Conservation (phyloP, 2,329 filamentous ascomycete species). For the Venturiaceae sp. region DNA sequence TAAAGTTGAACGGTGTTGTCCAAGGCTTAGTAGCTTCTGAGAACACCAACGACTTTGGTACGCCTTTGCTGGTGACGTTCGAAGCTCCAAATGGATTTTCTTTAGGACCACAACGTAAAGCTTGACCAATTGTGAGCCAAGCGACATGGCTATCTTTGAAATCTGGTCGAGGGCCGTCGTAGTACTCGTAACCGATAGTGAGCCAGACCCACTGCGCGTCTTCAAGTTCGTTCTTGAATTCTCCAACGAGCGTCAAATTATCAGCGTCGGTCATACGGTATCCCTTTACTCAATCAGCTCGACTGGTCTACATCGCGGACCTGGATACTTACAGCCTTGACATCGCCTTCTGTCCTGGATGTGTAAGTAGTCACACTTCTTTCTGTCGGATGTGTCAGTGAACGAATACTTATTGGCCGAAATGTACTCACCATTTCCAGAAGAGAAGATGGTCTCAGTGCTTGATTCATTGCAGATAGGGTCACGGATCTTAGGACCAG, state of each 20-base stretch:
- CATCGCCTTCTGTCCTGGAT: too few species aligned
- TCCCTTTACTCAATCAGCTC: background rate
- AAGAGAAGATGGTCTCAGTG: conserved; percentile 3
- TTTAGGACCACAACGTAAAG: background rate
- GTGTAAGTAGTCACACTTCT: too few species aligned
- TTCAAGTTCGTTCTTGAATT: conserved; percentile 5
- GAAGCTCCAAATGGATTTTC: background rate
- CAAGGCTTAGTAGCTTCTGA: background rate
- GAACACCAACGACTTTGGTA: background rate
- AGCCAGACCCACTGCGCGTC: background rate
- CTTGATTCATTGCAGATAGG: background rate
- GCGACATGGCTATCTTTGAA: background rate
- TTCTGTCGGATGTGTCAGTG: too few species aligned
- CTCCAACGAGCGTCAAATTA: background rate
- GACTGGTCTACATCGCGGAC: background rate
- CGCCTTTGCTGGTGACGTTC: background rate
- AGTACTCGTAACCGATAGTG: background rate
- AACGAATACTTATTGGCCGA: too few species aligned
- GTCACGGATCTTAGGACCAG: background rate
- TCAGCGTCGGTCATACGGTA: background rate
- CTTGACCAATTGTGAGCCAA: background rate
- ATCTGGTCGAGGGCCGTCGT: conserved; percentile 1
- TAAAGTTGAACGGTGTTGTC: background rate
- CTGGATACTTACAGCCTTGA: background rate
- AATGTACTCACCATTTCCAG: background rate